Evolutionary conservation across 306 rosid species (phyloP), one percentile per base, ranked within the genome.

Genomic region (Dalbergia cultrata): DNA sequence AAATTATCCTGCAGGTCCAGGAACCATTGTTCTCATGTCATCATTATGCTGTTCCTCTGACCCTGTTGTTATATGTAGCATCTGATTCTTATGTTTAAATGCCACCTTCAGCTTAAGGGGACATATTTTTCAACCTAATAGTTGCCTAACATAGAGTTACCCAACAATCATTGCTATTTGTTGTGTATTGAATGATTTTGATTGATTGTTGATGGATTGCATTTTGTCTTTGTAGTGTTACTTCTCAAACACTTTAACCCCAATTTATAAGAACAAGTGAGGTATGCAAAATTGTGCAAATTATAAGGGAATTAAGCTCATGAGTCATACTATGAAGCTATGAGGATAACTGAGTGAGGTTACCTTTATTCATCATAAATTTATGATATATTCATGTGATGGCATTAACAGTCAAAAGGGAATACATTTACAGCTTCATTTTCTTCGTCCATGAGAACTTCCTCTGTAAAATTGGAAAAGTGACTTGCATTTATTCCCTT

Each of bases 281-380:
- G 31, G 31, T 1, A 26, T 26, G 31, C 31, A 26, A 26, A 26
- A 26, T 26, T 26, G 31, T 26, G 31, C 31, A 26, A 26, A 26
- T 26, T 26, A 26, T 26, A 26, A 26, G 31, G 31, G 56, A 14
- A 50, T 50, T 12, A 13, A 13, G 56, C 56, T 50, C 56, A 12
- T 45, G n/a, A 50, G 56, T 50, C 16, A 50, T 50, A 50, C n/a
- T 50, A 13, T 13, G 1, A 13, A 50, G 18, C 56, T 50, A 50
- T 14, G 18, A 50, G 56, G 56, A 13, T 13, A 50, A 50, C 12
- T 50, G 56, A 50, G 56, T 50, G 56, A 9, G 68, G 47, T 56
- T 70, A 54, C 18, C 31, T 19, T 69, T 21, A 45, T 54, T 69
- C 64, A 52, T 37, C 75, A 69, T 69, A 80, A 59, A 34, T 80